Base-by-base conservation (phyloP, 2,329 filamentous ascomycete genomes). In the Fusarium odoratissimum region DNA sequence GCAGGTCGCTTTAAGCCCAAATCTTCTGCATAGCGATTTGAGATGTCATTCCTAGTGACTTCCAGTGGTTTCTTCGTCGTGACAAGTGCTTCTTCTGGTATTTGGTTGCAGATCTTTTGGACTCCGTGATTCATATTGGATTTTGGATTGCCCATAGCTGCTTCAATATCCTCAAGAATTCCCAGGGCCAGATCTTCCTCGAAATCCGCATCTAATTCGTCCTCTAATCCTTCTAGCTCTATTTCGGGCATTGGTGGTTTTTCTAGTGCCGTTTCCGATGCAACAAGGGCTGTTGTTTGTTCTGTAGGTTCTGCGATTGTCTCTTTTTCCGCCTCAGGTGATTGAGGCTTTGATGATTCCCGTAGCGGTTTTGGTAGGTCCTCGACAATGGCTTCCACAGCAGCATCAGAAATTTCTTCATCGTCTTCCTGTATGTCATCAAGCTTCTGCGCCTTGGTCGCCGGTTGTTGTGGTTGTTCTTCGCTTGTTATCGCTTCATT, bases 151-250 rank as follows among this genome's bases (percentile, higher is more conserved):
- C 64, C 42, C 35, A 56, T 71, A 10, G 66, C 60, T 12, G 67
- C 74, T 48, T 78, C 74, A 5, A 77, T 62, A 14, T 74, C 69
- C 30, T 76, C 48, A 4, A 78, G 58, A 33, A 79, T 60, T 23
- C 78, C 77, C 25, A 77, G 38, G 11, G 75, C 77, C 28, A 79
- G 33, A 16, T 78, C 74, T n/a, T 76, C 76, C 25, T 77, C 75
- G 17, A 77, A 75, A 16, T 74, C 70, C 8, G 65, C 60, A 19
- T 78, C 79, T n/a, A 75, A 60, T 17, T 78, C 79, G 4, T 78
- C 75, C 4, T 78, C 76, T 8, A 76, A 69, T 52, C 71, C 38
- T 25, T 76, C 73, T n/a, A 61, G 37, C 48, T 54, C 60, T 37
- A 52, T 45, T n/a, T 57, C 46, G 13, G 41, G 54, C 28, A 17